phyloP scores from a whole-genome alignment of 23 red algal species.

The Gracilaria domingensis region DNA sequence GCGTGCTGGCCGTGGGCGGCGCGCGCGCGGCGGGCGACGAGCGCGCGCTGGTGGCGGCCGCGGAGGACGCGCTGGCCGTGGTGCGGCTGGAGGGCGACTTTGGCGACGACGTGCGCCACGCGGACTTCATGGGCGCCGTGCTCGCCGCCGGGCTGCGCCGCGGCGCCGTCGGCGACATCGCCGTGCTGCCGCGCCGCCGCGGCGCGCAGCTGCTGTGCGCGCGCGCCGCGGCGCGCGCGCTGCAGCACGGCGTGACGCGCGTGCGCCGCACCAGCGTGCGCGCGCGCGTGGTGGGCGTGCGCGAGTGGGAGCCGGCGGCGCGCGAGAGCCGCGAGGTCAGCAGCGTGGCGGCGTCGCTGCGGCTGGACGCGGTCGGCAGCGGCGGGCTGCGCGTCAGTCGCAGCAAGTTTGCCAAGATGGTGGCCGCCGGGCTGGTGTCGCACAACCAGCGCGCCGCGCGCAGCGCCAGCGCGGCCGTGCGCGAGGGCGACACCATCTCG shows the following conservation, averaged over 20 bases:
- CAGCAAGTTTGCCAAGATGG: conserved; percentile 63
- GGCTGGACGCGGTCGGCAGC: conserved; percentile 90
- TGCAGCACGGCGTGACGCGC: conserved; percentile 27
- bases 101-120: conserved; percentile 42
- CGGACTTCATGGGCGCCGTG: conserved; percentile 89
- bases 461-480: conserved; percentile 22
- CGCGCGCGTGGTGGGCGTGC: background rate
- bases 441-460: conserved; percentile 65
- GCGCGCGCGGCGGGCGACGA: conserved; percentile 35
- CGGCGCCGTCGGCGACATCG: conserved; percentile 74
- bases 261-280: conserved; percentile 50
- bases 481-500: conserved; percentile 74
- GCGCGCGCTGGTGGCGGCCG: background rate
- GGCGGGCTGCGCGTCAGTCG: conserved; percentile 83
- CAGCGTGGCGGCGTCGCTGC: conserved; percentile 80
- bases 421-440: conserved; percentile 54
- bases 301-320: conserved; percentile 64
- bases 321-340: conserved; percentile 54
- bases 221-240: conserved; percentile 39
- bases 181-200: conserved; percentile 51
- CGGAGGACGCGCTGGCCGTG: conserved; percentile 5
- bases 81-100: conserved; percentile 71
- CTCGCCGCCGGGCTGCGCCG: conserved; percentile 58
- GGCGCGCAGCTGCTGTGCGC: conserved; percentile 79
- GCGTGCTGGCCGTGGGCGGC: conserved; percentile 47